These are phyloP conservation scores for Aspergillus intermedius DNA, from an alignment of 2,329 filamentous ascomycete species.

Conservation along the genomic window DNA sequence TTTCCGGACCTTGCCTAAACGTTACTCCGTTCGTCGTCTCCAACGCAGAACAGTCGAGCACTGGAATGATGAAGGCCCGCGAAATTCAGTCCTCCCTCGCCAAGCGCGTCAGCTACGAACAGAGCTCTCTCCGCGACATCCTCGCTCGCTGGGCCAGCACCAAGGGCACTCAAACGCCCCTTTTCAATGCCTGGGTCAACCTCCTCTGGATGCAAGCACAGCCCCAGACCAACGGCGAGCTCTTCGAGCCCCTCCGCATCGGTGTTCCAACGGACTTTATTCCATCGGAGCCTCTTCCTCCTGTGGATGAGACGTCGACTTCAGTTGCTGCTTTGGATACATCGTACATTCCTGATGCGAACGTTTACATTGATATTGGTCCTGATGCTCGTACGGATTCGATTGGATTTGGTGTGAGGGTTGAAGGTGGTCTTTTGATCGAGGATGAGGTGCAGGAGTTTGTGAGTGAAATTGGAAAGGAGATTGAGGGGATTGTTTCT, in stretches of 20 bases:
- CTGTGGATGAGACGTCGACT: constrained; percentile 5
- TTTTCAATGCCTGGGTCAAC: constrained; percentile 29
- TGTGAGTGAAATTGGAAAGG: constrained; percentile 12
- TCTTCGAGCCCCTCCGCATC: constrained; percentile 18
- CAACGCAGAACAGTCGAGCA: neutral
- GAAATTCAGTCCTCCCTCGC: constrained; percentile 19
- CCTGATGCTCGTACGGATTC: constrained; percentile 18
- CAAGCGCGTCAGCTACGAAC: constrained; percentile 22
- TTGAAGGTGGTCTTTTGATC: constrained; percentile 16
- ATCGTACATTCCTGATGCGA: constrained; percentile 15
- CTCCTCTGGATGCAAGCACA: constrained; percentile 21
- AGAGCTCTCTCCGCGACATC: constrained; percentile 22
- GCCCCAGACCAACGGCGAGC: constrained; percentile 3
- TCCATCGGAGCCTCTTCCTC: constrained; percentile 8
- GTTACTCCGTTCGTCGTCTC: constrained; percentile 21
- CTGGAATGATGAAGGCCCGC: constrained; percentile 7
- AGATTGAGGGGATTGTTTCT: constrained; percentile 14
- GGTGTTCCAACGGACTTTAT: constrained; percentile 23
- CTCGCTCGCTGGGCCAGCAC: constrained; percentile 11
- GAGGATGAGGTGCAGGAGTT: constrained; percentile 12
- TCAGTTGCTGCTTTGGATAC: constrained; percentile 18
- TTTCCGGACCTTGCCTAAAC: constrained; percentile 26
- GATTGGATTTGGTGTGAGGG: constrained; percentile 23
- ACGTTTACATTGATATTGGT: constrained; percentile 22
- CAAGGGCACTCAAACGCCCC: constrained; percentile 3